Evolutionary conservation across 768 basidiomycete species (phyloP), one percentile per base, ranked within the genome.

Genomic region (Lactifluus volemus): DNA sequence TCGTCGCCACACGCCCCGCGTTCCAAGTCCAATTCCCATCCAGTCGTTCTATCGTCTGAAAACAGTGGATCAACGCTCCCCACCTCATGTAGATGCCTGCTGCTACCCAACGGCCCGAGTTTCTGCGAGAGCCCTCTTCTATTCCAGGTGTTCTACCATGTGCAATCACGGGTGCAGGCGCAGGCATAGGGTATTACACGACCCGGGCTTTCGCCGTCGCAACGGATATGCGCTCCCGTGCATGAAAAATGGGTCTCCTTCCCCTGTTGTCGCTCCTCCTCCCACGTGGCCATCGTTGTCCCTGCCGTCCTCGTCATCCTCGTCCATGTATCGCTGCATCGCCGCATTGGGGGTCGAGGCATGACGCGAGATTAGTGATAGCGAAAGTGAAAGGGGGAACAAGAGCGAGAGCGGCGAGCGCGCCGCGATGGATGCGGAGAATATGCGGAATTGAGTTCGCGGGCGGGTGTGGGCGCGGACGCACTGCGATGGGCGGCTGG

Each of bases 91-190:
- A 19, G 63, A 25, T 25, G 44, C n/a, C 49, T 30, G 12, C 52
- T 49, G 47, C 11, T 48, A 34, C 39, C 47, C 48, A 38, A 30
- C 42, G 57, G 53, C 29, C 59, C 68, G 42, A 70, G 39, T 49
- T 69, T 62, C 65, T 68, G 67, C 29, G 69, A 64, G 14, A 70
- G 63, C 15, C 64, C 62, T n/a, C 49, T 53, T 55, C 62, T 51
- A 42, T 36, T 34, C 47, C 41, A 14, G 45, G 19, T 42, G 54
- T 17, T 25, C 14, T 4, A 9, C 55, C 30, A 44, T n/a, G 34
- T 12, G 32, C 38, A 8, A 4, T 34, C 9, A 41, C 8, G 25
- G 17, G 9, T 14, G 25, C n/a, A 12, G 32, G 54, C 25, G 3
- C n/a, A 17, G 49, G 41, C 17, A 32, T 10, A 19, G 17, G 53